Base-by-base conservation (phyloP, 768 basidiomycete species). In the Hypholoma sublateritium region DNA sequence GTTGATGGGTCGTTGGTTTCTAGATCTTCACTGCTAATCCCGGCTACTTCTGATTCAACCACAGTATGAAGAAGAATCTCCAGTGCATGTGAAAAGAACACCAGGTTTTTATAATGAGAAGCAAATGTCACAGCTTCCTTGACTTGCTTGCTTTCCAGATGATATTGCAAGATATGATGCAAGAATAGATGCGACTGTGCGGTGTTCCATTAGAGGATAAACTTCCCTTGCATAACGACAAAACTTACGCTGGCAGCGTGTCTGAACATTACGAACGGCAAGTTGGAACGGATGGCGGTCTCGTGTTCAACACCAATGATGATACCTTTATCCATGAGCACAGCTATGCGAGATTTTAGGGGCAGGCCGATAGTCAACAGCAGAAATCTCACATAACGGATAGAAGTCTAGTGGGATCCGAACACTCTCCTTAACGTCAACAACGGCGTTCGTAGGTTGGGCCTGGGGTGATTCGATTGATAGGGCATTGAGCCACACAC, bases 241-340 rank as follows among this genome's bases (percentile, higher is more conserved):
- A 47, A 43, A 76, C 89, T 62, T 63, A 95, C 94, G 63, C 89
- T 93, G 0, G 94, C 97, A 17, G 89, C 83, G 71, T 96, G 90
- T 50, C 94, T 83, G 74, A 96, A 98, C 75, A 95, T 88, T 13
- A 89, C 87, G 68, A 97, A 97, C 1, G 94, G 85, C 8, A 98
- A 74, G 55, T 87, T 90, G 22, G 80, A 73, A 52, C 91, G 81
- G 14, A 87, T 79, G 2, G 85, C 87, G 2, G 85, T 83, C 70
- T 99, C 96, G 56, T 95, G 85, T 62, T 98, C 95, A 24, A 90
- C 92, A 7, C 96, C 96, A 62, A 98, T 95, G 61, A 99, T 94
- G 62, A 99, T 97, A 1, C 95, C 96, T 68, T 98, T 99, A 71
- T 98, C 95, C 95, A 98, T 98, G 22, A 99, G 81, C 6, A 95